Evolutionary conservation across 176 grass and related monocot genomes (phyloP).

Genomic region (Zoysia pacifica): DNA sequence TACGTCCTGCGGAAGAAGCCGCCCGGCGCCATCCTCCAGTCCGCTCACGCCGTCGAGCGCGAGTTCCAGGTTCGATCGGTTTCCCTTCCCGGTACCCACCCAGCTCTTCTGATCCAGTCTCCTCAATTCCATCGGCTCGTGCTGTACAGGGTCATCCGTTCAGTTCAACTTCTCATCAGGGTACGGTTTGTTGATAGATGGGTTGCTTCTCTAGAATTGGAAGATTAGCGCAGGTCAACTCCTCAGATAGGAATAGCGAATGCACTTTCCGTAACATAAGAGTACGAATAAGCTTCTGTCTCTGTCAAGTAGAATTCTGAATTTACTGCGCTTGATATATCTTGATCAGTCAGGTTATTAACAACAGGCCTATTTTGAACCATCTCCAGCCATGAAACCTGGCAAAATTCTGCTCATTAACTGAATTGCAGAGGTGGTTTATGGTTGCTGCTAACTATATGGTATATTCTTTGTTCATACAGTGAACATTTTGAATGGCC

Average conservation of each 20-base stretch:
- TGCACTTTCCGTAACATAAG: too few relatives aligned
- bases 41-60: constrained; percentile 86
- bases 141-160: neutral
- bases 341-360: neutral
- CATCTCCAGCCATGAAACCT: neutral
- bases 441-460: neutral
- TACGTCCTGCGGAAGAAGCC: constrained; percentile 96
- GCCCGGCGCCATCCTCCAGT: constrained; percentile 77
- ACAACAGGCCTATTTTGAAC: neutral
- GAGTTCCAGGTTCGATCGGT: constrained; percentile 67
- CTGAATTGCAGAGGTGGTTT: neutral
- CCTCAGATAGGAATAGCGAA: neutral
- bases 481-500: neutral
- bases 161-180: neutral
- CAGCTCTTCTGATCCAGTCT: neutral
- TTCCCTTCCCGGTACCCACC: neutral
- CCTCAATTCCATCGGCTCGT: neutral
- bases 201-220: neutral
- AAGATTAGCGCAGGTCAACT: neutral
- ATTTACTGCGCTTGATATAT: neutral
- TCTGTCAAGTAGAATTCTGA: too few relatives aligned
- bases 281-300: neutral
- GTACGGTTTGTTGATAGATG: neutral
- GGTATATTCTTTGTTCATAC: neutral
- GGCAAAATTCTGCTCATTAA: neutral